Evolutionary conservation across 2,329 filamentous ascomycete genomes (phyloP), one percentile per base, ranked within the genome.

Genomic region (Graphiopsis chlorocephala): DNA sequence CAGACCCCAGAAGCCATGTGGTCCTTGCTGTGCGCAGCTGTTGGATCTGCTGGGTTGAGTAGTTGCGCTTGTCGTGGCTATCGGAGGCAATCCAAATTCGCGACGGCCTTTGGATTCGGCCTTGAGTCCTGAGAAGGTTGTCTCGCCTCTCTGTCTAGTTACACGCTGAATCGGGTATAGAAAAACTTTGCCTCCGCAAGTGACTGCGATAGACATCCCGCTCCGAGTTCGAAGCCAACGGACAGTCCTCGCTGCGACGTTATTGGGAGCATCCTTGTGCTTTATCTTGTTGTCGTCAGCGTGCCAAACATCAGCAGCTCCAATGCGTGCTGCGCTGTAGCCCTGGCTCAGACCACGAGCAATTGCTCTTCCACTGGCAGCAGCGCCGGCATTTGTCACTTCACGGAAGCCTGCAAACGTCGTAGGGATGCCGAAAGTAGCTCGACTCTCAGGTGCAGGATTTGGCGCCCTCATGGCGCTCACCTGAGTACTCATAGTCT

Each of bases 231-330:
- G 85, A 53, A 90, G 80, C 86, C 90, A 90, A 1, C 83, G 80
- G 3, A 90, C 84, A 71, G 88, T 91, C 3, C 84, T 82, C 8
- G 84, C 80, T 2, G 83, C 83, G 1, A 87, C 85, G 15, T 78
- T 78, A 17, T 82, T 79, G 28, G 81, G 75, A 55, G 85, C 83
- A 12, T 80, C 78, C 12, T 90, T 90, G 31, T 92, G 80, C 53
- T 89, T 85, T 48, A 93, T 84, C 67, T 91, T 86, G 75, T 91
- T 92, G 73, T 92, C 90, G 12, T 88, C 88, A 0, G 86, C 90
- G 70, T 92, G 90, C 55, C 90, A 87, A 65, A 93, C 84, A 69
- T 90, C 86, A 69, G 83, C 89, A 75, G 90, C 87, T 50, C 84
- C 87, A 64, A 88, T 89, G 66, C 79, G 79, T n/a, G 89, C 90